These are phyloP conservation scores for Leccinum fuscescens DNA, from an alignment of 1,284 basidiomycete species.

Conservation along the genomic window DNA sequence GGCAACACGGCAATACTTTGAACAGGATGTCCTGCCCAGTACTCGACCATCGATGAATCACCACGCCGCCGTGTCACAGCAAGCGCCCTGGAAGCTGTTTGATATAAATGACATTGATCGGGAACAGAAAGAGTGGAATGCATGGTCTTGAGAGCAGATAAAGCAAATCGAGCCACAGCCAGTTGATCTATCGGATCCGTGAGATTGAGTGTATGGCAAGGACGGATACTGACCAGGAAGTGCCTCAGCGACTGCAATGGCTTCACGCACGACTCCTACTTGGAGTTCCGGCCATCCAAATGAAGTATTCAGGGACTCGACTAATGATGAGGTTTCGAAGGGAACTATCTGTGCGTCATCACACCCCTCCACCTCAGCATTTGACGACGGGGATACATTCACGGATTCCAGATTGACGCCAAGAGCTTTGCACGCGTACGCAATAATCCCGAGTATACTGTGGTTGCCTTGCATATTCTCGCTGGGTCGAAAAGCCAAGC, in stretches of 20 bases:
- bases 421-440: conserved; percentile 71
- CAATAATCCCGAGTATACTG: conserved; percentile 71
- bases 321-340: conserved; percentile 13
- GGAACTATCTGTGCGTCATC: conserved; percentile 26
- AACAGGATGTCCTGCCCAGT: conserved; percentile 82
- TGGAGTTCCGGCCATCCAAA: conserved; percentile 95
- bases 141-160: conserved; percentile 73
- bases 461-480: conserved; percentile 78
- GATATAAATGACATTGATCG: conserved; percentile 79
- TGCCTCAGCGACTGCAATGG: conserved; percentile 85
- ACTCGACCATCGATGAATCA: conserved; percentile 65
- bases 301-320: conserved; percentile 43
- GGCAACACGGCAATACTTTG: conserved; percentile 75
- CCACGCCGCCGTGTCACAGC: conserved; percentile 75
- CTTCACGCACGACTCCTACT: conserved; percentile 87
- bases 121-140: conserved; percentile 62
- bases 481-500: conserved; percentile 66
- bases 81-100: conserved; percentile 67
- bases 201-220: conserved; percentile 9
- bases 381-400: conserved; percentile 41
- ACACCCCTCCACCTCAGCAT: conserved; percentile 5
- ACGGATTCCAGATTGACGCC: conserved; percentile 77
- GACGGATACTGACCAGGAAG: conserved; percentile 68
- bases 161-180: conserved; percentile 72
- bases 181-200: conserved; percentile 57